These are phyloP conservation scores for Fusarium nisikadoi DNA, from an alignment of 2,329 filamentous ascomycete genomes.

Conservation along the genomic window DNA sequence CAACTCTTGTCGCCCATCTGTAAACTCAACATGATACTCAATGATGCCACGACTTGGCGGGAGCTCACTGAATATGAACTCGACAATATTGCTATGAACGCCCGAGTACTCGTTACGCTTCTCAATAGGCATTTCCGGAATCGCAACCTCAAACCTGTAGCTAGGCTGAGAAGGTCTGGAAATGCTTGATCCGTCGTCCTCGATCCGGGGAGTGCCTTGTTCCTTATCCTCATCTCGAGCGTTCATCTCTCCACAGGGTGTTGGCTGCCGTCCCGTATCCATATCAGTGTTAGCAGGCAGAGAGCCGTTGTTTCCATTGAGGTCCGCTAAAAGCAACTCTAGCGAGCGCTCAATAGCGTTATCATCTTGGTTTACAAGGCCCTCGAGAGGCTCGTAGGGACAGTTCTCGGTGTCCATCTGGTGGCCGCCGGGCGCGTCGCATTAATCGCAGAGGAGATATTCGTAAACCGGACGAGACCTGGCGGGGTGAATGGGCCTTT, in stretches of 20 bases:
- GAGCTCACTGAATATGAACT: slow-evolving; percentile 50
- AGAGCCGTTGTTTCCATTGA: background rate
- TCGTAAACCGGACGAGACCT: slow-evolving; percentile 3
- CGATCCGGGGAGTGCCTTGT: background rate
- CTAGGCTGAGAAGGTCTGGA: background rate
- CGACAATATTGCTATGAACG: slow-evolving; percentile 52
- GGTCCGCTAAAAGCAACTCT: slow-evolving; percentile 9
- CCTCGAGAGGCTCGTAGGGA: slow-evolving; percentile 12
- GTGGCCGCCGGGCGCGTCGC: slow-evolving; percentile 4
- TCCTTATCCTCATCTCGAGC: background rate
- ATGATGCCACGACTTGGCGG: slow-evolving; percentile 39
- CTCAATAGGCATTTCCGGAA: slow-evolving; percentile 44
- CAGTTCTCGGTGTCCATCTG: slow-evolving; percentile 30
- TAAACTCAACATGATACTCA: slow-evolving; percentile 56
- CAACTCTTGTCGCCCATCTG: slow-evolving; percentile 57
- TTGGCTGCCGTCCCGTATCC: background rate
- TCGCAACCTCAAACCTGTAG: slow-evolving; percentile 45
- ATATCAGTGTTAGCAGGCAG: background rate
- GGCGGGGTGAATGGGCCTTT: background rate
- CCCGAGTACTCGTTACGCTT: slow-evolving; percentile 46
- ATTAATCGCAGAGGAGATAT: background rate
- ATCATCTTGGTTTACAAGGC: background rate
- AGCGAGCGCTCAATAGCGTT: slow-evolving; percentile 17
- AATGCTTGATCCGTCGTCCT: background rate
- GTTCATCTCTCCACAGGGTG: background rate